phyloP scores from a whole-genome alignment of 169 alveolate genomes.

The Eimeria acervulina region DNA sequence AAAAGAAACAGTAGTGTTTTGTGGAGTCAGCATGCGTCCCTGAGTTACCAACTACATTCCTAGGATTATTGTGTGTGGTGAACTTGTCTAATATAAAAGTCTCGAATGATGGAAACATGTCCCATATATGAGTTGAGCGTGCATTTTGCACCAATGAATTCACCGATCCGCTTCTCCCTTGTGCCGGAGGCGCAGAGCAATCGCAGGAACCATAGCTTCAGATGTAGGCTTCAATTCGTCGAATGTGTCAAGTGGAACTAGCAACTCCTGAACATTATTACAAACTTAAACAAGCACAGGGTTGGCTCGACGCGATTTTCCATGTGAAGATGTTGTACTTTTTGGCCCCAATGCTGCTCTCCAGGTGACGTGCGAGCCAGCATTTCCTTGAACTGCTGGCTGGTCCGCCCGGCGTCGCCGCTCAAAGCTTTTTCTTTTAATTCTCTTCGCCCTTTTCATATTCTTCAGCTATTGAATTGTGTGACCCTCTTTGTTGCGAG shows the following conservation, averaged over 20 bases:
- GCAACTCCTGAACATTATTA: neutral
- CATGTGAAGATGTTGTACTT: neutral
- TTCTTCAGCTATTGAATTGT: neutral
- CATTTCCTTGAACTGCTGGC: neutral
- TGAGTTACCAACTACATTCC: neutral
- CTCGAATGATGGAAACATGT: neutral
- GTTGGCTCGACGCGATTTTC: neutral
- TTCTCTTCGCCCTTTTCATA: neutral
- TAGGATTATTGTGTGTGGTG: too few species aligned
- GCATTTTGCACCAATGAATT: neutral
- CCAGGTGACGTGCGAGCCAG: neutral
- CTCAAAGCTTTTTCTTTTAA: too few species aligned
- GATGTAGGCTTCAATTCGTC: neutral
- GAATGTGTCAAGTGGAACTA: neutral
- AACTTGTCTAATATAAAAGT: too few species aligned
- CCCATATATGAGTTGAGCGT: neutral
- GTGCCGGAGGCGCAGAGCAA: neutral
- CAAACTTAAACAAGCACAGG: neutral
- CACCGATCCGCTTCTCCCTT: neutral
- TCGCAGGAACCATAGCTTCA: neutral
- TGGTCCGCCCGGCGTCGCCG: neutral
- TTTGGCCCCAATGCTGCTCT: neutral
- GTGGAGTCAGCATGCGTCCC: neutral
- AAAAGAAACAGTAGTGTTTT: too few species aligned
- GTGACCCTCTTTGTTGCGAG: neutral